Conservation (phyloP, 352 stramenopile species). For the Plasmopara viticola region DNA sequence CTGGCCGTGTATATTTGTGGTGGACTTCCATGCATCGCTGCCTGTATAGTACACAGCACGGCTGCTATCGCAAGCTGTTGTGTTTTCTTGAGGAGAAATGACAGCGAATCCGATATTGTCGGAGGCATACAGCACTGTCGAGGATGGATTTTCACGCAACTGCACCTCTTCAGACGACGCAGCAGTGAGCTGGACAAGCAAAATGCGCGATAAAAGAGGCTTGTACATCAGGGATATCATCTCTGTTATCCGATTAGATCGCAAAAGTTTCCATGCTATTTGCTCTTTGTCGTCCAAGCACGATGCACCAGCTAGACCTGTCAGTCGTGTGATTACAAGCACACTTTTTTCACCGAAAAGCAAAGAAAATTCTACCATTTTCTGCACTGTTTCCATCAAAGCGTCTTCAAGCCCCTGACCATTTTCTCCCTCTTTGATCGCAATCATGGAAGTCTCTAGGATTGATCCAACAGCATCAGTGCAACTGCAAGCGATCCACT, state of each 20-base stretch:
- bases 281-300: constrained; percentile 29
- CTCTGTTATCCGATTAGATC: constrained; percentile 21
- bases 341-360: constrained; percentile 47
- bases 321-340: constrained; percentile 41
- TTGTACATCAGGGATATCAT: constrained; percentile 31
- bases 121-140: constrained; percentile 24
- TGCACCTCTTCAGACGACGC: constrained; percentile 34
- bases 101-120: constrained; percentile 35
- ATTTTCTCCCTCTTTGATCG: constrained; percentile 16
- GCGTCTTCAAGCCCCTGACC: constrained; percentile 23
- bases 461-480: constrained; percentile 55
- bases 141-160: constrained; percentile 32
- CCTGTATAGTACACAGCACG: constrained; percentile 24
- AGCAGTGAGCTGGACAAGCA: constrained; percentile 36
- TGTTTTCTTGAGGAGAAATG: constrained; percentile 28
- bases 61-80: constrained; percentile 20
- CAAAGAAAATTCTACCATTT: constrained; percentile 47
- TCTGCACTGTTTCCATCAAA: constrained; percentile 38
- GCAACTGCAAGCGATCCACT: constrained; percentile 54
- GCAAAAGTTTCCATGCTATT: constrained; percentile 33
- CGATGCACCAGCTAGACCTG: constrained; percentile 9
- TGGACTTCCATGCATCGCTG: constrained; percentile 30
- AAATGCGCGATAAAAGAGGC: constrained; percentile 30
- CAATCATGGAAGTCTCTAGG: constrained; percentile 47
- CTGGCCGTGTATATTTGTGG: constrained; percentile 20